These are phyloP conservation scores for Strobilomyces dryophilus DNA, from an alignment of 768 basidiomycete species.

Conservation along the genomic window DNA sequence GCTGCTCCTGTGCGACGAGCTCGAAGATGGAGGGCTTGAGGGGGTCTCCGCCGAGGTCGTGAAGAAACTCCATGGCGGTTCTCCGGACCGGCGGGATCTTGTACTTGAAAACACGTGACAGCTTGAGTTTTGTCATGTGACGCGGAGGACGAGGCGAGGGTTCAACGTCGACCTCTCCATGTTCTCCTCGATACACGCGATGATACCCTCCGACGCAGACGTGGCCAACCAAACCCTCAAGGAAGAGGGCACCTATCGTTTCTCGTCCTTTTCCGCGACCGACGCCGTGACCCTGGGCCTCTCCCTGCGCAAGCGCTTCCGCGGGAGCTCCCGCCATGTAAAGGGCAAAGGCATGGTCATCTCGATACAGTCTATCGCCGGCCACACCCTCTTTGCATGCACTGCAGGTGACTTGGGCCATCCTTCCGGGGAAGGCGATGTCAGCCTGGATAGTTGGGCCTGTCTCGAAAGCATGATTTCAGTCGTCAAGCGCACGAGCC, in stretches of 20 bases:
- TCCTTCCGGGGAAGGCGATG: constrained; percentile 62
- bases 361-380: constrained; percentile 73
- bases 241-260: constrained; percentile 69
- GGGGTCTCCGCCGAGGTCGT: constrained; percentile 67
- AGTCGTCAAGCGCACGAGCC: constrained; percentile 75
- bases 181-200: constrained; percentile 62
- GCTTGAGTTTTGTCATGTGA: constrained; percentile 28
- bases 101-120: constrained; percentile 17
- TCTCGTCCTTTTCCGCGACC: constrained; percentile 66
- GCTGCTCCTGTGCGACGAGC: constrained; percentile 89
- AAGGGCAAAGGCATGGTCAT: constrained; percentile 81
- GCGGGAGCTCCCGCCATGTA: constrained; percentile 61
- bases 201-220: constrained; percentile 66
- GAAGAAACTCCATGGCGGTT: constrained; percentile 72
- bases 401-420: constrained; percentile 80
- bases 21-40: constrained; percentile 85
- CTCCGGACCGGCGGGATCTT: neutral
- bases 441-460: constrained; percentile 78
- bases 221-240: constrained; percentile 65
- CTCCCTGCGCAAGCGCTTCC: constrained; percentile 80
- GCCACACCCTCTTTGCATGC: constrained; percentile 76
- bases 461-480: constrained; percentile 76
- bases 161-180: constrained; percentile 27
- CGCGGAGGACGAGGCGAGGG: neutral
- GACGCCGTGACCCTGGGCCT: constrained; percentile 80